Percentiles rank a stretch among this genome's conserved stretches.
Evolutionary conservation across 805 yeast genomes (phyloP).

Genomic region (Nakazawaea molendinolei): DNA sequence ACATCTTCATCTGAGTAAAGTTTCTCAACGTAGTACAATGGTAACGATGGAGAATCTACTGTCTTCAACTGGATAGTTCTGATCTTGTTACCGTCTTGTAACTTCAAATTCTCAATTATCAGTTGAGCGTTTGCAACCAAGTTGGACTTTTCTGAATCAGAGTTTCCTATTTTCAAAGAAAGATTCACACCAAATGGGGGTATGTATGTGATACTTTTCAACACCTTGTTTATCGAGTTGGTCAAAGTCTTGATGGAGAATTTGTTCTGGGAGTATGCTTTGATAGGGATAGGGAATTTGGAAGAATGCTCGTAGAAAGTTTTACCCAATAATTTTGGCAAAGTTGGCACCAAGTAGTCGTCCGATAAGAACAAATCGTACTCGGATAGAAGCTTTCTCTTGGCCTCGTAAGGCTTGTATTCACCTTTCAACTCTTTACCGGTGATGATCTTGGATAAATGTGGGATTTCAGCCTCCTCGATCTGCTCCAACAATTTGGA

Average conservation of each 20-base stretch:
- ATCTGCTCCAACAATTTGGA: slow-evolving; percentile 36
- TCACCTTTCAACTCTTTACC: slow-evolving; percentile 74
- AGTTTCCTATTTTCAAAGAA: slow-evolving; percentile 59
- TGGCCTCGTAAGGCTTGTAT: slow-evolving; percentile 83
- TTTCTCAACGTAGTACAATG: slow-evolving; percentile 65
- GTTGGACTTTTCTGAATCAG: slow-evolving; percentile 37
- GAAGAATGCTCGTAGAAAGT: slow-evolving; percentile 52
- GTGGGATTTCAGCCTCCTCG: slow-evolving; percentile 39
- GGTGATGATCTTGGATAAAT: slow-evolving; percentile 52
- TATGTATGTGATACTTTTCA: slow-evolving; percentile 51
- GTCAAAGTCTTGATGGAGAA: slow-evolving; percentile 44
- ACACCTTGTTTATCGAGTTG: slow-evolving; percentile 52
- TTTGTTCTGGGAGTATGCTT: slow-evolving; percentile 30
- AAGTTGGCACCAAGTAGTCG: slow-evolving; percentile 68
- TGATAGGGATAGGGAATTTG: slow-evolving; percentile 66
- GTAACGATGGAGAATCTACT: slow-evolving; percentile 71
- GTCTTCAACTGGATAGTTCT: slow-evolving; percentile 64
- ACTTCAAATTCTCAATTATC: slow-evolving; percentile 40
- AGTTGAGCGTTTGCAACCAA: slow-evolving; percentile 55
- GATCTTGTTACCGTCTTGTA: slow-evolving; percentile 29
- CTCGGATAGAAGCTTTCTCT: slow-evolving; percentile 62
- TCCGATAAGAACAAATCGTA: slow-evolving; percentile 81
- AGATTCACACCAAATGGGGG: slow-evolving; percentile 72
- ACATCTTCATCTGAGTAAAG: slow-evolving; percentile 46
- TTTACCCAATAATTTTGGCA: slow-evolving; percentile 83